Evolutionary conservation across 2,329 filamentous ascomycete genomes (phyloP).

Genomic region (Byssoonygena ceratinophila): DNA sequence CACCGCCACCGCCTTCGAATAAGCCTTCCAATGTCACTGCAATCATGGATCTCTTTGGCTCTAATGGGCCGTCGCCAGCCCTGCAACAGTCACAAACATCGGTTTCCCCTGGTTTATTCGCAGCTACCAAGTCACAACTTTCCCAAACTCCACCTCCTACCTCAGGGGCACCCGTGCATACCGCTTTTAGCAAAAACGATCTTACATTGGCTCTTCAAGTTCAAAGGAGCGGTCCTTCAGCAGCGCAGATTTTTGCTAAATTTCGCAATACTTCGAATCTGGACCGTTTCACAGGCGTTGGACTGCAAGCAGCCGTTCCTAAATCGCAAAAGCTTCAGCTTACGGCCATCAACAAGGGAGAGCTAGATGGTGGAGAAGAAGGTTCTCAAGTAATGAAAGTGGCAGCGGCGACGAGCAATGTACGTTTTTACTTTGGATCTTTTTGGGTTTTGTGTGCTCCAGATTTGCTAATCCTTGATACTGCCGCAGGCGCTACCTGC

Average conservation of each 20-base stretch:
- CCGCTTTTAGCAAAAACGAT: constrained; percentile 78
- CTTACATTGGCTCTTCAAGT: constrained; percentile 70
- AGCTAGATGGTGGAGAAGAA: constrained; percentile 65
- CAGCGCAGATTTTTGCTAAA: constrained; percentile 68
- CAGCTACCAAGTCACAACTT: constrained; percentile 42
- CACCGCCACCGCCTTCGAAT: constrained; percentile 41
- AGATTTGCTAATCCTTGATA: constrained; percentile 10
- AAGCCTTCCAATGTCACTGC: constrained; percentile 55
- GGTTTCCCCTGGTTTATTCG: constrained; percentile 41
- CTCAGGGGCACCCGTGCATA: constrained; percentile 46
- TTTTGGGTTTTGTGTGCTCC: neutral
- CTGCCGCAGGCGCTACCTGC: constrained; percentile 53
- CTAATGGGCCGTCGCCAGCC: constrained; percentile 38
- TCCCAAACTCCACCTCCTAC: constrained; percentile 36
- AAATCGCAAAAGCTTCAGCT: constrained; percentile 92
- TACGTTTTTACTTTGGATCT: neutral
- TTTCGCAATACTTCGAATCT: constrained; percentile 69
- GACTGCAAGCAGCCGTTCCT: constrained; percentile 86
- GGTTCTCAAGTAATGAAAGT: constrained; percentile 88
- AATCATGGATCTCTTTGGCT: constrained; percentile 84
- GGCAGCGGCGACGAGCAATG: constrained; percentile 64
- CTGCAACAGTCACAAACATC: constrained; percentile 39
- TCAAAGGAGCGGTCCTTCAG: constrained; percentile 59
- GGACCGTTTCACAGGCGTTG: constrained; percentile 59
- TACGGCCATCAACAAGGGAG: constrained; percentile 73